These are phyloP conservation scores for Dipodascus geniculatus DNA, from an alignment of 805 yeast species.

Conservation along the genomic window DNA sequence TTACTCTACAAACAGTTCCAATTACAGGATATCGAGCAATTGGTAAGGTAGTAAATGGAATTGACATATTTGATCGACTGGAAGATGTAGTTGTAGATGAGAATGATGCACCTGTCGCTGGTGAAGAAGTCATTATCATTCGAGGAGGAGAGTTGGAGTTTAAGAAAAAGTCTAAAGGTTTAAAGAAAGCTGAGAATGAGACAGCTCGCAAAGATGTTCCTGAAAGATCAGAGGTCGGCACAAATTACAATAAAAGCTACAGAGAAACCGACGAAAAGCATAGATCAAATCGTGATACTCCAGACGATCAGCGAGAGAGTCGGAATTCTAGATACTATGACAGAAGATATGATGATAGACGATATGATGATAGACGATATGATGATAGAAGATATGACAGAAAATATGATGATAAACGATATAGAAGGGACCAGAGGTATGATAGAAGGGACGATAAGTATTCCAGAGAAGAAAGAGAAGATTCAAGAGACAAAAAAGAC, in stretches of 20 bases:
- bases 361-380: neutral
- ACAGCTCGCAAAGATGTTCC: too few relatives aligned
- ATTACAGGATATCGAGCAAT: slow-evolving; percentile 7
- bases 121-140: slow-evolving; percentile 12
- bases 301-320: neutral
- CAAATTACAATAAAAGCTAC: too few relatives aligned
- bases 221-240: too few relatives aligned
- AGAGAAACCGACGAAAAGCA: neutral
- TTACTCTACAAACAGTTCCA: neutral
- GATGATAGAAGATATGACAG: neutral
- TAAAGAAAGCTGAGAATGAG: neutral
- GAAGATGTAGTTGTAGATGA: slow-evolving; percentile 12
- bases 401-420: neutral
- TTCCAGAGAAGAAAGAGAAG: neutral
- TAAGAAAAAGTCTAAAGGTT: neutral
- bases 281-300: neutral
- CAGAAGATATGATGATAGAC: neutral
- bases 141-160: slow-evolving; percentile 12
- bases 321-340: neutral
- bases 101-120: slow-evolving; percentile 12
- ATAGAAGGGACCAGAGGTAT: neutral
- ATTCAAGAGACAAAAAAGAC: neutral
- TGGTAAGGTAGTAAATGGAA: slow-evolving; percentile 13
- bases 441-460: neutral
- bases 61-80: slow-evolving; percentile 9